Conservation (phyloP, 2,329 filamentous ascomycete genomes). For the Cladosporium phlei region DNA sequence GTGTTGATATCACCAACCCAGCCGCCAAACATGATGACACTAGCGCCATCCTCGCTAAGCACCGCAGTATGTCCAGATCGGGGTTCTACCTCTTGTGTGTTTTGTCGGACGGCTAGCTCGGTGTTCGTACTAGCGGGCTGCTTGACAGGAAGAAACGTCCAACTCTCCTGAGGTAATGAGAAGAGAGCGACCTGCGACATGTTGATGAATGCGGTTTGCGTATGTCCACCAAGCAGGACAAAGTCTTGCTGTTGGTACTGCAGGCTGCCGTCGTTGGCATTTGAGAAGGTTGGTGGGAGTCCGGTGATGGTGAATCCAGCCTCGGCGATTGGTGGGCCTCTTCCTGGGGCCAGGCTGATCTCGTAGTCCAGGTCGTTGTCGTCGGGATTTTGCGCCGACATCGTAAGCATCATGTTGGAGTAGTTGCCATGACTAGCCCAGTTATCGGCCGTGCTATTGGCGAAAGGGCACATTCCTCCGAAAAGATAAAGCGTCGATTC, state of each 20-base stretch:
- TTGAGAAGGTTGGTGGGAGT: constrained; percentile 64
- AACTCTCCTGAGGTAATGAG: constrained; percentile 77
- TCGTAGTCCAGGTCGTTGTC: constrained; percentile 41
- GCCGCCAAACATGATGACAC: constrained; percentile 77
- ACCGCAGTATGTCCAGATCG: constrained; percentile 86
- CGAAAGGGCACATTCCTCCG: constrained; percentile 78
- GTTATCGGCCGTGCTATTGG: constrained; percentile 38
- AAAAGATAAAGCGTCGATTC: constrained; percentile 66
- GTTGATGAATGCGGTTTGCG: constrained; percentile 77
- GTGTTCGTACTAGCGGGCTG: constrained; percentile 40
- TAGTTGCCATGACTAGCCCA: constrained; percentile 72
- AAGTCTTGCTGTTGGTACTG: constrained; percentile 72
- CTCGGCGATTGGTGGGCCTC: constrained; percentile 68
- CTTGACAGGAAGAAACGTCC: constrained; percentile 73
- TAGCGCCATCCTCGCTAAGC: constrained; percentile 69
- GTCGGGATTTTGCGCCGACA: constrained; percentile 47
- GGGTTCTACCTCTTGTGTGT: constrained; percentile 57
- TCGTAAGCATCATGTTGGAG: constrained; percentile 69
- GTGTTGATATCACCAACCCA: constrained; percentile 82
- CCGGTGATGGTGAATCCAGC: constrained; percentile 82
- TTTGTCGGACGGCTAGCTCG: constrained; percentile 48
- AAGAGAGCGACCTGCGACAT: constrained; percentile 89
- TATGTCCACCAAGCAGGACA: constrained; percentile 81
- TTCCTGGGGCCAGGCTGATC: constrained; percentile 45
- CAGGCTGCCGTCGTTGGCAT: constrained; percentile 50